Conservation (phyloP, 2,329 filamentous ascomycete genomes). For the Fusarium miscanthi region DNA sequence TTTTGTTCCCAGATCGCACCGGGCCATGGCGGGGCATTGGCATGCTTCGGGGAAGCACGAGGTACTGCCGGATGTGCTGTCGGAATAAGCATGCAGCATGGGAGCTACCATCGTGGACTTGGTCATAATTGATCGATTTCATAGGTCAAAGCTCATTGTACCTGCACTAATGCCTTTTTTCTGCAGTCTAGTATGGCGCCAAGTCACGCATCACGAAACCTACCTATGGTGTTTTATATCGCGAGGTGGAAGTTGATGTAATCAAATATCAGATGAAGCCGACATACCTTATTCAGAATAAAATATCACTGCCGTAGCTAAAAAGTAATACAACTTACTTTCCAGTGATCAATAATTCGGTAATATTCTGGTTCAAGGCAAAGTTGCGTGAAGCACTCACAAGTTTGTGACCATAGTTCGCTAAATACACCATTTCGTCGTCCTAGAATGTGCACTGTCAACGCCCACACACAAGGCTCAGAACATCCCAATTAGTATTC, state of each 20-base stretch:
- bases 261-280: neutral
- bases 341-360: too few species aligned
- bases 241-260: neutral
- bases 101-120: conserved; percentile 27
- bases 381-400: neutral
- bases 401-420: neutral
- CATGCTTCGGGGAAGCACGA: conserved; percentile 42
- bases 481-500: neutral
- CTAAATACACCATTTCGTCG: neutral
- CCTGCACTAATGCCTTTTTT: conserved; percentile 40
- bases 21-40: conserved; percentile 37
- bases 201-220: conserved; percentile 10
- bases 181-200: conserved; percentile 33
- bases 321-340: neutral
- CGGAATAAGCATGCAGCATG: conserved; percentile 41
- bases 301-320: neutral
- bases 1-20: conserved; percentile 15
- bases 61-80: conserved; percentile 38
- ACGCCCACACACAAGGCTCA: neutral
- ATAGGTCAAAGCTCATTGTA: conserved; percentile 28
- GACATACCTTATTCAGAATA: too few species aligned
- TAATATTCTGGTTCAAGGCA: too few species aligned
- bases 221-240: neutral
- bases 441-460: too few species aligned
- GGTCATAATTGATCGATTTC: conserved; percentile 17